These are phyloP conservation scores for Daldinia childiae DNA, from an alignment of 495 filamentous ascomycete genomes.

Conservation along the genomic window DNA sequence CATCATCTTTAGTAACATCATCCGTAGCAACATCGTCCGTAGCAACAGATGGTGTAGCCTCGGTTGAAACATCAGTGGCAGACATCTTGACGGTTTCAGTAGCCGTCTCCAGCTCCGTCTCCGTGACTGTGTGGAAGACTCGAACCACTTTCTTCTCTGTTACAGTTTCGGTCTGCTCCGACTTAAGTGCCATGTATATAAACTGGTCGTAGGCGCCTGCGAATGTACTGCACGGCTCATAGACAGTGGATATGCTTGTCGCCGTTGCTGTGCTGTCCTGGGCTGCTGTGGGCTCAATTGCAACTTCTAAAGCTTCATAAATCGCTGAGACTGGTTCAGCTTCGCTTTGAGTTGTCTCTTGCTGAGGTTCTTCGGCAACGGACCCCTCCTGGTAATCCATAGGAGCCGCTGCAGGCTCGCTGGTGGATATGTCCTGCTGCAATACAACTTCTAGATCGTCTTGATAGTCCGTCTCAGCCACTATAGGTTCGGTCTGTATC, in stretches of 20 bases:
- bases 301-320: neutral
- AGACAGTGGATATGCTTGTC: slow-evolving; percentile 32
- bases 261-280: slow-evolving; percentile 8
- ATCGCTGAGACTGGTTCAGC: neutral
- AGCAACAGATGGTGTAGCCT: slow-evolving; percentile 15
- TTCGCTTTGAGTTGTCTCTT: neutral
- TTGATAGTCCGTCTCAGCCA: neutral
- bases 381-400: neutral
- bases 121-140: slow-evolving; percentile 53
- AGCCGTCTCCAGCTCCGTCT: slow-evolving; percentile 39
- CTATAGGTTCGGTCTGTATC: neutral
- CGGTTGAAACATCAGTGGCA: slow-evolving; percentile 32
- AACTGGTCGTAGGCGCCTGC: slow-evolving; percentile 2
- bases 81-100: slow-evolving; percentile 40
- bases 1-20: slow-evolving; percentile 22
- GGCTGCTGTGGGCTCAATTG: neutral
- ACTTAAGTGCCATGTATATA: neutral
- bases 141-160: slow-evolving; percentile 49
- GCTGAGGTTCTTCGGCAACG: neutral
- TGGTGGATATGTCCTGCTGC: neutral
- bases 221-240: slow-evolving; percentile 39
- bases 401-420: neutral
- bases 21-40: slow-evolving; percentile 20
- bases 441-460: neutral
- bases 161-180: slow-evolving; percentile 40